phyloP scores from a whole-genome alignment of 805 yeast genomes.

The Metschnikowia henanensis region DNA sequence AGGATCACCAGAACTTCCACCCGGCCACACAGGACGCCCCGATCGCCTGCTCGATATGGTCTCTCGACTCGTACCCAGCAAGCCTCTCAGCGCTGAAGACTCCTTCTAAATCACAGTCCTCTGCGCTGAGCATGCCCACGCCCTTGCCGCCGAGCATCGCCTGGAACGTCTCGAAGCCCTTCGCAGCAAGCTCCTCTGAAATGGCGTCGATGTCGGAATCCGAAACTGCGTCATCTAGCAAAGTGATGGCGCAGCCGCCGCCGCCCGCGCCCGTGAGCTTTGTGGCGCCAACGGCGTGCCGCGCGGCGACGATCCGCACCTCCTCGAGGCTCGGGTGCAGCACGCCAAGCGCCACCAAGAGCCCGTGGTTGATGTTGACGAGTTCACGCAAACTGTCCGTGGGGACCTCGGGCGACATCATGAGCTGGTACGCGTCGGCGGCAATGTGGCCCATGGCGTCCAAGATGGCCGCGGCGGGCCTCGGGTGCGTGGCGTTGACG shows the following conservation, averaged over 20 bases:
- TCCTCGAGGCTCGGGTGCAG: conserved; percentile 89
- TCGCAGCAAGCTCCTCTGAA: conserved; percentile 32
- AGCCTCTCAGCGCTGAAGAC: conserved; percentile 37
- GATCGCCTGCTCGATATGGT: conserved; percentile 47
- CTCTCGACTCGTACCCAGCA: conserved; percentile 37
- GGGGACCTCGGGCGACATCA: conserved; percentile 53
- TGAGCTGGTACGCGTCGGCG: conserved; percentile 65
- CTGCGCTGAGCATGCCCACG: conserved; percentile 51
- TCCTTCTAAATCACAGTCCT: conserved; percentile 9
- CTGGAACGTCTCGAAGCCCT: conserved; percentile 72
- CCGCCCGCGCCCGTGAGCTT: conserved; percentile 99
- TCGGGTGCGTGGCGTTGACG: conserved; percentile 52
- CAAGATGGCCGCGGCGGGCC: conserved; percentile 55
- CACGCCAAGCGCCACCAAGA: conserved; percentile 83
- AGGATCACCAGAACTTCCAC: conserved; percentile 72
- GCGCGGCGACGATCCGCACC: conserved; percentile 66
- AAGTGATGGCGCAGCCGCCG: conserved; percentile 96
- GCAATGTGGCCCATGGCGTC: conserved; percentile 78
- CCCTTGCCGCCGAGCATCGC: conserved; percentile 91
- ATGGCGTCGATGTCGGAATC: conserved; percentile 38
- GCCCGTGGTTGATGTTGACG: conserved; percentile 82
- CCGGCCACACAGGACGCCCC: conserved; percentile 42
- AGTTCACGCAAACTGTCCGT: conserved; percentile 54
- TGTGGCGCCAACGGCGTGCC: conserved; percentile 72
- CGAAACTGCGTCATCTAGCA: conserved; percentile 50